These are phyloP conservation scores for Pterocarpus macrocarpus DNA, from an alignment of 306 rosid species.

Conservation along the genomic window DNA sequence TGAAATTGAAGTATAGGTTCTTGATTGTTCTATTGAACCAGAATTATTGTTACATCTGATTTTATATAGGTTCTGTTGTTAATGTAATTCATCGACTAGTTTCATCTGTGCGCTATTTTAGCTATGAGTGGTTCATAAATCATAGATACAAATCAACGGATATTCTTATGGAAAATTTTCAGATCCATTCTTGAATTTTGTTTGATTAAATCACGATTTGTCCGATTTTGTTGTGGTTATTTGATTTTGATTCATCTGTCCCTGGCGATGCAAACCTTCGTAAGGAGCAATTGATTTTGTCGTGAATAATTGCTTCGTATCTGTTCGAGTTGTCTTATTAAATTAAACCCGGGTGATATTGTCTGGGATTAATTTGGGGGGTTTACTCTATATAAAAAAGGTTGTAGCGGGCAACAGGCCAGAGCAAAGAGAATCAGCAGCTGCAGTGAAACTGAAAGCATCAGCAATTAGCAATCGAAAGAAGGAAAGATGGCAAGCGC, in stretches of 20 bases:
- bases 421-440: not conserved
- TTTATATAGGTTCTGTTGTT: too few relatives aligned
- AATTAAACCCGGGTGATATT: not conserved
- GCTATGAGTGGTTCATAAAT: not conserved
- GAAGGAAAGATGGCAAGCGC: slow-evolving; percentile 44
- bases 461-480: not conserved
- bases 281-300: not conserved
- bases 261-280: too few relatives aligned
- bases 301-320: not conserved
- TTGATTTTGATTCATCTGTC: not conserved
- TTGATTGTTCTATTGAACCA: too few relatives aligned
- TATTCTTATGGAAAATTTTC: not conserved
- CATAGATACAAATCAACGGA: not conserved
- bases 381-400: too few relatives aligned
- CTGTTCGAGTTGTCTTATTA: not conserved
- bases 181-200: not conserved
- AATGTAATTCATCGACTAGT: too few relatives aligned
- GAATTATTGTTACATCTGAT: too few relatives aligned
- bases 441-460: not conserved
- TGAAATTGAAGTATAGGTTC: too few relatives aligned
- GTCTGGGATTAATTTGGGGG: too few relatives aligned
- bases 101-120: too few relatives aligned
- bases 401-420: not conserved
- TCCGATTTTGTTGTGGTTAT: not conserved
- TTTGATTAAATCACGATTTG: not conserved